Evolutionary conservation across 345 rosid genomes (phyloP).

Genomic region (Pistacia atlantica): DNA sequence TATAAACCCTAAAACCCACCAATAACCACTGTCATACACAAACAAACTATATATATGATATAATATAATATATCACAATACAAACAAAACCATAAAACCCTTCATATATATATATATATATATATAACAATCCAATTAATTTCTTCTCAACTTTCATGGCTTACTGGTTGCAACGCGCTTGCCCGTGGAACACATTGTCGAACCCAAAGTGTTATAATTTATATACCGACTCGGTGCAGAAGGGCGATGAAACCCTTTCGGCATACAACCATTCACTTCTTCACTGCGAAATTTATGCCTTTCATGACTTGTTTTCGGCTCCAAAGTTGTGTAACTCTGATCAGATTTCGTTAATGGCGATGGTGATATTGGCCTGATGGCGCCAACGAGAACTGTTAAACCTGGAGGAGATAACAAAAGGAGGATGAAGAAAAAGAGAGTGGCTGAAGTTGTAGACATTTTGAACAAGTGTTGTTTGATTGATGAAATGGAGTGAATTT

Average conservation of each 20-base stretch:
- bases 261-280: conserved; percentile 49
- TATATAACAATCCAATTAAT: too few relatives aligned
- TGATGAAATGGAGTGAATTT: background rate
- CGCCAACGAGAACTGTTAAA: conserved; percentile 9
- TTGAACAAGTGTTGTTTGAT: background rate
- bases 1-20: too few relatives aligned
- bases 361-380: conserved; percentile 34
- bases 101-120: too few relatives aligned
- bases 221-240: conserved; percentile 67
- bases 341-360: too few relatives aligned
- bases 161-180: conserved; percentile 5
- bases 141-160: conserved; percentile 20
- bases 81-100: too few relatives aligned
- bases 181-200: conserved; percentile 33
- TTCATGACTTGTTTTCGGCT: conserved; percentile 22
- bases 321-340: too few relatives aligned
- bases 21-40: too few relatives aligned
- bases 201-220: conserved; percentile 42
- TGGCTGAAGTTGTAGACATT: background rate
- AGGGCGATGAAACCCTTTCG: conserved; percentile 51
- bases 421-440: conserved; percentile 25
- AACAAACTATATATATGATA: too few relatives aligned
- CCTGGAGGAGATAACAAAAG: conserved; percentile 24
- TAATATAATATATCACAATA: too few relatives aligned
- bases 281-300: background rate